Evolutionary conservation across 768 basidiomycete genomes (phyloP).

Genomic region (Calocybe indica): DNA sequence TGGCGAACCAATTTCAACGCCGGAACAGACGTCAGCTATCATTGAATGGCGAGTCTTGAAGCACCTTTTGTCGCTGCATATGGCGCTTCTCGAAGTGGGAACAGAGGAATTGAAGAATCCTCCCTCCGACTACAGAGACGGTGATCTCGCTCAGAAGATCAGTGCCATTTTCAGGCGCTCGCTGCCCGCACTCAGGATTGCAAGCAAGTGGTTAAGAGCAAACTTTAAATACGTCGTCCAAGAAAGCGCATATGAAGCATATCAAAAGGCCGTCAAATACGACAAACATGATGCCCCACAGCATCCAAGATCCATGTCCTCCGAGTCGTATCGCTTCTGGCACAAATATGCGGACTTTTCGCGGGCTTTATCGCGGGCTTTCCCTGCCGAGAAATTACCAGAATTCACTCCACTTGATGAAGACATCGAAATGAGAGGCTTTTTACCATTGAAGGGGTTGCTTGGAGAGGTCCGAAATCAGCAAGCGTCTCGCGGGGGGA

Average conservation of each 20-base stretch:
- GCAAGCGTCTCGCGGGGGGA: conserved; percentile 20
- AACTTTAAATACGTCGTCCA: conserved; percentile 66
- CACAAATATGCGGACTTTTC: conserved; percentile 60
- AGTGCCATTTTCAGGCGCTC: conserved; percentile 82
- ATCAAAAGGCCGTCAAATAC: conserved; percentile 16
- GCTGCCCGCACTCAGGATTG: conserved; percentile 81
- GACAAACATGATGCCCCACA: conserved; percentile 16
- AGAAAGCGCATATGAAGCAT: conserved; percentile 30
- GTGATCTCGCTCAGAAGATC: conserved; percentile 74
- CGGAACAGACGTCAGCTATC: conserved; percentile 26
- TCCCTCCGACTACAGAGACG: conserved; percentile 45
- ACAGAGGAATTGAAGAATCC: conserved; percentile 52
- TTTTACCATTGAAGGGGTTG: conserved; percentile 69
- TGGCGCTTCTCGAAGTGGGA: conserved; percentile 61
- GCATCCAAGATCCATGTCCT: conserved; percentile 26
- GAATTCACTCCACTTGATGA: conserved; percentile 71
- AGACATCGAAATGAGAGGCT: conserved; percentile 85
- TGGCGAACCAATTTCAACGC: conserved; percentile 17
- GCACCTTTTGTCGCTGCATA: conserved; percentile 64
- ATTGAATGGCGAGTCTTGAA: conserved; percentile 62
- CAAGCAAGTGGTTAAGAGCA: conserved; percentile 82
- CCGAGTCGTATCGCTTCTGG: conserved; percentile 60
- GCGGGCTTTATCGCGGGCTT: conserved; percentile 51
- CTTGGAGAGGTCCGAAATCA: conserved; percentile 33
- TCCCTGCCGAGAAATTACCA: conserved; percentile 63